Conservation (phyloP, 2,329 filamentous ascomycete genomes). For the Aspergillus ochraceus region DNA sequence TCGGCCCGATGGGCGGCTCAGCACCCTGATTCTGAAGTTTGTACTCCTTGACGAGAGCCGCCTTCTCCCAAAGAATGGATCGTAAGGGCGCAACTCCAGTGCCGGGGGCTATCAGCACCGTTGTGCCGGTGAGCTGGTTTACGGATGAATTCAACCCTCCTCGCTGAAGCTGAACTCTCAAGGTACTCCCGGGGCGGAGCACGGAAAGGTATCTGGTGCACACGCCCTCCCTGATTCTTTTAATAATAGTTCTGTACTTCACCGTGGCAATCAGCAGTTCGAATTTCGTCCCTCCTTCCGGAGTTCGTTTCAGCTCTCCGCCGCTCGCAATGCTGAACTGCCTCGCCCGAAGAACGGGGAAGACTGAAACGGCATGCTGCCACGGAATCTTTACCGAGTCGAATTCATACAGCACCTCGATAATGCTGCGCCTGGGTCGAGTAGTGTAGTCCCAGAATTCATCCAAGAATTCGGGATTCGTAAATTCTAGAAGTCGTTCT, state of each 20-base stretch:
- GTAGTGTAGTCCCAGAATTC: constrained; percentile 97
- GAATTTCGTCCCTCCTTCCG: constrained; percentile 51
- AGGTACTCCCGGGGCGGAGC: constrained; percentile 57
- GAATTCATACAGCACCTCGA: constrained; percentile 92
- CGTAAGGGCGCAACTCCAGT: constrained; percentile 86
- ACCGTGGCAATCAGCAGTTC: constrained; percentile 84
- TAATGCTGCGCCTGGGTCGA: constrained; percentile 80
- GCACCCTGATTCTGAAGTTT: constrained; percentile 28
- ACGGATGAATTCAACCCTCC: constrained; percentile 52
- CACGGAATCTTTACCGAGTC: constrained; percentile 78
- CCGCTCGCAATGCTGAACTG: constrained; percentile 92
- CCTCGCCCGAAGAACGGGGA: constrained; percentile 81
- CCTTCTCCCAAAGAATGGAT: constrained; percentile 75
- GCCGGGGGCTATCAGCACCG: constrained; percentile 78
- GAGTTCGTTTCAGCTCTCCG: constrained; percentile 47
- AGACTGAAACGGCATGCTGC: constrained; percentile 67
- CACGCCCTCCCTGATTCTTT: constrained; percentile 78
- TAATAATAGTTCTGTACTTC: constrained; percentile 85
- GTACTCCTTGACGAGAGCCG: constrained; percentile 35
- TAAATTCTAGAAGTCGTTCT: constrained; percentile 81
- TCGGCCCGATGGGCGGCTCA: constrained; percentile 40
- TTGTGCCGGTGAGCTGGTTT: constrained; percentile 54
- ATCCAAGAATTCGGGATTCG: constrained; percentile 74
- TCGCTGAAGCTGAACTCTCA: constrained; percentile 61
- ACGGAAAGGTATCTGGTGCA: constrained; percentile 82